Evolutionary conservation across 1,284 basidiomycete species (phyloP).

Genomic region (Wolfiporia cocos): DNA sequence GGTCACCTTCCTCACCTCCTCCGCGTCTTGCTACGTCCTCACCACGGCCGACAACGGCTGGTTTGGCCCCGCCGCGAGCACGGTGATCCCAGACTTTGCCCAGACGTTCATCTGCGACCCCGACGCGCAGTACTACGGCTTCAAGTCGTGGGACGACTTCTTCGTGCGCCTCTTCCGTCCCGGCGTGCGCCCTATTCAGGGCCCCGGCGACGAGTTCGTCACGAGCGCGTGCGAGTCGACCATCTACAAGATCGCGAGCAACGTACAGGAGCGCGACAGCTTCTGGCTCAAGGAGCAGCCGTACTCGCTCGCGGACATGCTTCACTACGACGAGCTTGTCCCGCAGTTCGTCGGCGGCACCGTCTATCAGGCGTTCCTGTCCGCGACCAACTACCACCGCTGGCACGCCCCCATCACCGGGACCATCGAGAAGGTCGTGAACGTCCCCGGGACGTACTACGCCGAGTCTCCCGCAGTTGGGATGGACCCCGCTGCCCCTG

Average conservation of each 20-base stretch:
- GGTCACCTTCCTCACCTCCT: conserved; percentile 39
- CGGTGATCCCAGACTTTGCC: conserved; percentile 21
- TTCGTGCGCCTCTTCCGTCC: conserved; percentile 39
- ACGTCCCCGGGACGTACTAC: conserved; percentile 36
- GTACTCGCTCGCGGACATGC: conserved; percentile 37
- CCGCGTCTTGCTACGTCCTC: conserved; percentile 35
- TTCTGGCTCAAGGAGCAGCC: conserved; percentile 45
- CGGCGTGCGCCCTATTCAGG: conserved; percentile 33
- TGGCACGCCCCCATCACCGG: conserved; percentile 38
- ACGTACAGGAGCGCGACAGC: conserved; percentile 29
- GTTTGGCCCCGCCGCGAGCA: conserved; percentile 31
- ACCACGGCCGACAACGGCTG: conserved; percentile 32
- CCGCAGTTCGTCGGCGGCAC: conserved; percentile 34
- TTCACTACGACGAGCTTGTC: conserved; percentile 29
- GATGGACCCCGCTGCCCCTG: conserved; percentile 10
- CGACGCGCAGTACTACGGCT: conserved; percentile 34
- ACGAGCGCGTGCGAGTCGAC: conserved; percentile 44
- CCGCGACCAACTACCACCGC: conserved; percentile 36
- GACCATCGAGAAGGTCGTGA: conserved; percentile 28
- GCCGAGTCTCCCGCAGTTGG: conserved; percentile 19
- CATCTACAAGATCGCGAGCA: conserved; percentile 28
- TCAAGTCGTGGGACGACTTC: conserved; percentile 48
- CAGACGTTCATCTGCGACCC: conserved; percentile 38
- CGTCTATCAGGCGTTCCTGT: conserved; percentile 40
- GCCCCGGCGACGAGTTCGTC: conserved; percentile 30